These are phyloP conservation scores for Phytopythium litorale DNA, from an alignment of 352 stramenopile species.

Conservation along the genomic window DNA sequence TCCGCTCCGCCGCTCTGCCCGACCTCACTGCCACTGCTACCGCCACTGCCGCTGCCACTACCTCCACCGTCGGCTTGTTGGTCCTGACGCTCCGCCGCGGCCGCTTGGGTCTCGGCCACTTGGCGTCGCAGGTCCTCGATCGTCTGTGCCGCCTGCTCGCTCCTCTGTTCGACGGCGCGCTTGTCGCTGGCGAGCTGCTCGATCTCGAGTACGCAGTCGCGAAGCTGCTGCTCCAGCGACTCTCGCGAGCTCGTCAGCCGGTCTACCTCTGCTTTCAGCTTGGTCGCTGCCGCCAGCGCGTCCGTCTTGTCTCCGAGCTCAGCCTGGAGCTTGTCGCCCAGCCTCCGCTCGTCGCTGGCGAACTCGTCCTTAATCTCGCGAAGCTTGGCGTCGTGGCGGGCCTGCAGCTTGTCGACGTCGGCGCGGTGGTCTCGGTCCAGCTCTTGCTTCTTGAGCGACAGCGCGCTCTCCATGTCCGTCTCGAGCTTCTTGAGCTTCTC, in stretches of 20 bases:
- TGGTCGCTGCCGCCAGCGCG: slow-evolving; percentile 8
- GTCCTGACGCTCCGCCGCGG: background rate
- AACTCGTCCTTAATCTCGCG: slow-evolving; percentile 40
- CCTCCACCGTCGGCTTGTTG: background rate
- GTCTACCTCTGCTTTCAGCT: slow-evolving; percentile 29
- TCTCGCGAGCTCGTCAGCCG: slow-evolving; percentile 15
- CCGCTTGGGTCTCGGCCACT: background rate
- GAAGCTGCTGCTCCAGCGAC: slow-evolving; percentile 11
- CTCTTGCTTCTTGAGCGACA: slow-evolving; percentile 53
- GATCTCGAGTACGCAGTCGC: slow-evolving; percentile 1
- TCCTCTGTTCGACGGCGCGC: background rate
- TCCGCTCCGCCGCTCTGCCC: background rate
- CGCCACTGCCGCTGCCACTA: background rate
- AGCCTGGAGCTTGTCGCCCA: slow-evolving; percentile 27
- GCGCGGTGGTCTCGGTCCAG: slow-evolving; percentile 45
- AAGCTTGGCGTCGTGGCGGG: slow-evolving; percentile 37
- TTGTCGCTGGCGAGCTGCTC: slow-evolving; percentile 2
- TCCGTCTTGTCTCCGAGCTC: slow-evolving; percentile 25
- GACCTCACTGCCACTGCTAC: background rate
- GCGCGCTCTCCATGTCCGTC: slow-evolving; percentile 33
- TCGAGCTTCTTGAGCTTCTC: slow-evolving; percentile 67
- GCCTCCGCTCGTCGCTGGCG: slow-evolving; percentile 27
- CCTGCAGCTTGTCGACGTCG: slow-evolving; percentile 35
- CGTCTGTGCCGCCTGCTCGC: background rate
- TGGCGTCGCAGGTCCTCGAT: background rate